Percentiles rank a stretch among this genome's conserved stretches.
These are phyloP conservation scores for Pleurotus citrinopileatus DNA, from an alignment of 768 basidiomycete species.

Conservation along the genomic window DNA sequence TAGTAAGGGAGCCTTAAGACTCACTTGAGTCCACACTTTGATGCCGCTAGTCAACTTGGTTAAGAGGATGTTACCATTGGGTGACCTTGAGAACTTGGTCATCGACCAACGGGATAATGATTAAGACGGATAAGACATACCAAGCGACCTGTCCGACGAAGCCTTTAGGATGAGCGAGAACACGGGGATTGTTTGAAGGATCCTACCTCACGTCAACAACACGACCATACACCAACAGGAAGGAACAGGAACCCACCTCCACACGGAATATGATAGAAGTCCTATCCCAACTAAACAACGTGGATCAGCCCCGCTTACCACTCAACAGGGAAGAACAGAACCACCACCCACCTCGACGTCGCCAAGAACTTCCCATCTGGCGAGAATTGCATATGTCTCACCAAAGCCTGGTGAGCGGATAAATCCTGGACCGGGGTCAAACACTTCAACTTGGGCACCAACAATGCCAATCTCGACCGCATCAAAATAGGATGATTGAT, in stretches of 20 bases:
- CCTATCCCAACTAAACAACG: slow-evolving; percentile 58
- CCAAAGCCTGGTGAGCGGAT: slow-evolving; percentile 63
- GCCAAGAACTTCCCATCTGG: slow-evolving; percentile 73
- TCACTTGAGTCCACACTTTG: slow-evolving; percentile 72
- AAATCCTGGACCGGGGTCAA: slow-evolving; percentile 58
- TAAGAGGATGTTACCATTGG: slow-evolving; percentile 56
- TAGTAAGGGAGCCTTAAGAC: slow-evolving; percentile 12
- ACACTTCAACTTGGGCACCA: slow-evolving; percentile 54
- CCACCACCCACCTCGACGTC: slow-evolving; percentile 55
- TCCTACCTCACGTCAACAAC: slow-evolving; percentile 35
- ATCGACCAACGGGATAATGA: not conserved
- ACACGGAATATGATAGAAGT: slow-evolving; percentile 68
- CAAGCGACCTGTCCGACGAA: slow-evolving; percentile 79
- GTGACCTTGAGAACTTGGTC: slow-evolving; percentile 47
- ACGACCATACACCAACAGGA: not conserved
- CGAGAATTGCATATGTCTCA: slow-evolving; percentile 73
- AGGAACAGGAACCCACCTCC: slow-evolving; percentile 38
- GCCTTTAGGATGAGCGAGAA: slow-evolving; percentile 65
- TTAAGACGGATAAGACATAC: slow-evolving; percentile 27
- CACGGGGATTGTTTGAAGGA: slow-evolving; percentile 56
- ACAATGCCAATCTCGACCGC: slow-evolving; percentile 50
- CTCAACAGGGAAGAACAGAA: not conserved
- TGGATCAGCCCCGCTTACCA: not conserved
- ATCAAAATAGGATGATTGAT: slow-evolving; percentile 28
- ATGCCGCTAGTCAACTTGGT: slow-evolving; percentile 64